Evolutionary conservation across 495 filamentous ascomycete species (phyloP).

Genomic region (Acidiella bohemica): DNA sequence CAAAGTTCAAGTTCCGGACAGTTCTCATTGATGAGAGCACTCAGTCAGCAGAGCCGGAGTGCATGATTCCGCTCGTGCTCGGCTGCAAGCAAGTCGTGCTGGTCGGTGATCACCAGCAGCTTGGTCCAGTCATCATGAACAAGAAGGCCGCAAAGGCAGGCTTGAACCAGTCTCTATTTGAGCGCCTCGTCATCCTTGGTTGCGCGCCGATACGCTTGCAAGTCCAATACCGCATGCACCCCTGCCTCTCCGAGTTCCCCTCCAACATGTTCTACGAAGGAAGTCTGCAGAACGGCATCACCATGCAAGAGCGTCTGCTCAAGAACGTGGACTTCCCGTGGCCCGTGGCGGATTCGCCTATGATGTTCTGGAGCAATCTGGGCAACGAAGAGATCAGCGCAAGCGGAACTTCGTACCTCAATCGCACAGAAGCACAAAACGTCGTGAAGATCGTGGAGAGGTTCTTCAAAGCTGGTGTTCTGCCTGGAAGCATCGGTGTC

Average conservation of each 20-base stretch:
- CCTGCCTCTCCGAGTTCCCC: conserved; percentile 92
- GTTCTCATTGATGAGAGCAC: conserved; percentile 97
- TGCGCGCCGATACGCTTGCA: conserved; percentile 86
- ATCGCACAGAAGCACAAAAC: conserved; percentile 90
- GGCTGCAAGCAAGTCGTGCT: conserved; percentile 98
- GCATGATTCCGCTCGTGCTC: conserved; percentile 95
- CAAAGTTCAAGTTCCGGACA: conserved; percentile 95
- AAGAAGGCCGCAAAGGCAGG: conserved; percentile 98
- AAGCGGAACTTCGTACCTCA: conserved; percentile 94
- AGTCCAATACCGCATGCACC: conserved; percentile 98
- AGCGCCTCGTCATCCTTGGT: conserved; percentile 87
- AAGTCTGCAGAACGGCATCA: conserved; percentile 92
- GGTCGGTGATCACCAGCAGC: conserved; percentile 95
- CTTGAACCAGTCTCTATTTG: conserved; percentile 93
- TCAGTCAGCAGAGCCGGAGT: conserved; percentile 97
- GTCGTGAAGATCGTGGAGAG: conserved; percentile 97
- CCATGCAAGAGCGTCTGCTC: conserved; percentile 71
- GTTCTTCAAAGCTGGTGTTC: conserved; percentile 98
- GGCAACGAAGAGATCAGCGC: conserved; percentile 97
- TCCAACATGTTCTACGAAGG: conserved; percentile 99
- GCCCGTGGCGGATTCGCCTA: conserved; percentile 82
- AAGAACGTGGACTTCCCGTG: conserved; percentile 97
- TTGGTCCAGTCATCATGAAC: conserved; percentile 99
- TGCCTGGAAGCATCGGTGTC: conserved; percentile 83
- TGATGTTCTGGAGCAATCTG: conserved; percentile 99